Percentiles rank a stretch among this genome's conserved stretches.
Evolutionary conservation across 2,329 filamentous ascomycete species (phyloP).

Genomic region (Dactylellina drechsleri): DNA sequence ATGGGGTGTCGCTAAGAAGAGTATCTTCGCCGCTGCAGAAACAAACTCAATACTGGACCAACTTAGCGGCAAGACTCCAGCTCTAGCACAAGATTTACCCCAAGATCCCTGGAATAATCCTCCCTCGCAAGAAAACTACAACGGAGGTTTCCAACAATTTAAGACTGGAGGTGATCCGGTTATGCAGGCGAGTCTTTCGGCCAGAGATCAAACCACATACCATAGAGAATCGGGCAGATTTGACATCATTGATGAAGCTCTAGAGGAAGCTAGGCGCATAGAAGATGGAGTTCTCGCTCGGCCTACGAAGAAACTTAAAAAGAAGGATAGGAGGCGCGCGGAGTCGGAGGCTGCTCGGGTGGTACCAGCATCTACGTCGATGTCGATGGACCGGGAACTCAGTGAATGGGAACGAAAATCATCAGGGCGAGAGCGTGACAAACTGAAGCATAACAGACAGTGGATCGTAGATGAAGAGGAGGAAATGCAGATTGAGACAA

Average conservation of each 20-base stretch:
- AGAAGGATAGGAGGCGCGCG: conserved; percentile 51
- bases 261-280: conserved; percentile 55
- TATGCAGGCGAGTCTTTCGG: neutral
- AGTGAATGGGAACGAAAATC: conserved; percentile 36
- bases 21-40: conserved; percentile 40
- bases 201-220: neutral
- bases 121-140: neutral
- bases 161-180: neutral
- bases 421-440: conserved; percentile 45
- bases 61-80: conserved; percentile 20
- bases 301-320: conserved; percentile 35
- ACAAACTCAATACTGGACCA: conserved; percentile 44
- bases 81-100: neutral
- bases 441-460: conserved; percentile 38
- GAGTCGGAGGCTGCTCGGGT: conserved; percentile 40
- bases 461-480: conserved; percentile 58
- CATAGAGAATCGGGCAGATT: conserved; percentile 52
- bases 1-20: conserved; percentile 49
- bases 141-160: neutral
- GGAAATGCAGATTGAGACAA: conserved; percentile 59
- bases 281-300: conserved; percentile 53
- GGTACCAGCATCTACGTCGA: conserved; percentile 10
- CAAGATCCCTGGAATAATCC: conserved; percentile 3
- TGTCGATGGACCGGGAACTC: neutral
- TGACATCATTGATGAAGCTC: conserved; percentile 56